Evolutionary conservation across 2,329 filamentous ascomycete species (phyloP), one percentile per base, ranked within the genome.

Genomic region (Sclerotinia borealis): DNA sequence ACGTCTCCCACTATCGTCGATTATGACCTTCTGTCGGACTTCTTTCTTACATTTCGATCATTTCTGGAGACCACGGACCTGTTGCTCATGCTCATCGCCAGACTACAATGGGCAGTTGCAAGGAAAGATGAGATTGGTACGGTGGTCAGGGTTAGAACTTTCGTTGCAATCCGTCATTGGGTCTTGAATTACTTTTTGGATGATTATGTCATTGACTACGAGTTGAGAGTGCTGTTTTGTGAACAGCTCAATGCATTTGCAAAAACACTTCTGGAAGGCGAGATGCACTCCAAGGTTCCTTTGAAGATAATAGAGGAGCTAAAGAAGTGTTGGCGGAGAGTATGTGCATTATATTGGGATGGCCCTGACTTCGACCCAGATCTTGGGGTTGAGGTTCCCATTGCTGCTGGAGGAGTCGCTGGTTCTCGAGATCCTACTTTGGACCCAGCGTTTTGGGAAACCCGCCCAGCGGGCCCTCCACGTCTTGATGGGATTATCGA

Each of bases 151-250:
- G 96, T 99, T 19, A 86, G 95, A 48, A 96, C 93, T 0, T 99
- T 98, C 78, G 95, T 97, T 31, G 95, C 95, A 9, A 82, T 98
- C 50, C 87, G 95, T 63, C 95, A 99, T 76, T 99, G 95, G 95
- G 93, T 98, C 63, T 78, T 99, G 66, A 99, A 99, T 75, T 99
- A 99, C 76, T 99, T 98, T 69, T 83, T 91, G 62, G 95, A 99
- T 73, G 95, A 99, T 74, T 99, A 96, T 74, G 85, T 96, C 47
- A 77, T 88, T 29, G 86, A 93, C 73, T 87, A 89, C 72, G 79
- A 84, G 50, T 80, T 98, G 37, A 87, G 93, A 10, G 79, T 84
- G 6, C 84, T 85, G 19, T 97, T 97, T 73, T 97, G 93, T 76
- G 81, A 86, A 37, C 81, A 92, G 10, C 81, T 97, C 64, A 97